A percentile compares a stretch with the other conserved stretches of the same genome.
Evolutionary conservation across 1,139 yeast species (phyloP).

Genomic region (Taphrina wiesneri): DNA sequence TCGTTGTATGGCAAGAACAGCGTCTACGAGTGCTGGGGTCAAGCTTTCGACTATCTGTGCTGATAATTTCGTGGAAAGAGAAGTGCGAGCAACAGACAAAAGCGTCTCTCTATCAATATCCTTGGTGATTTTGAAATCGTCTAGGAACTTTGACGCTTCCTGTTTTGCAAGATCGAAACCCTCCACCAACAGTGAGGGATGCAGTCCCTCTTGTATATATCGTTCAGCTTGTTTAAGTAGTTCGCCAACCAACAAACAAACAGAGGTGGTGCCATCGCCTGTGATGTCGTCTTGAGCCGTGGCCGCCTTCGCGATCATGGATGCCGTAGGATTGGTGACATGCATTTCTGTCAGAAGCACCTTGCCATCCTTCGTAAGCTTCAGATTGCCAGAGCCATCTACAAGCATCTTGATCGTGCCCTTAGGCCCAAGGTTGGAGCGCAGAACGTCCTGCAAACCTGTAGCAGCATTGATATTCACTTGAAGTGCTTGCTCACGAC

Average conservation of each 20-base stretch:
- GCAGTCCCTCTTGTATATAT: constrained; percentile 88
- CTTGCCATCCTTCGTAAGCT: constrained; percentile 95
- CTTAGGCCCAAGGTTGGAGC: constrained; percentile 92
- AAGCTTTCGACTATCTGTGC: constrained; percentile 73
- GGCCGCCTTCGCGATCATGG: constrained; percentile 86
- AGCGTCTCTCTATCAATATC: constrained; percentile 78
- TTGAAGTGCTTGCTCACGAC: constrained; percentile 87
- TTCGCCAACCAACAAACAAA: constrained; percentile 91
- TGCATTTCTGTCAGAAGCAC: constrained; percentile 95
- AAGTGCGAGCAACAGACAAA: constrained; percentile 86
- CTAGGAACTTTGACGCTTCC: constrained; percentile 65
- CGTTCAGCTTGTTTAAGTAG: constrained; percentile 92
- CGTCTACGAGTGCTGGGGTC: constrained; percentile 94
- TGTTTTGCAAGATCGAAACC: constrained; percentile 91
- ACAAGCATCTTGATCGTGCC: constrained; percentile 95
- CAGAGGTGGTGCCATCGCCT: constrained; percentile 99
- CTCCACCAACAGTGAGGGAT: constrained; percentile 90
- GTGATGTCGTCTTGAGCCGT: constrained; percentile 98
- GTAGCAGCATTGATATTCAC: constrained; percentile 96
- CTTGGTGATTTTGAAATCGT: constrained; percentile 54
- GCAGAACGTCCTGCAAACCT: constrained; percentile 88
- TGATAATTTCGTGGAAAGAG: constrained; percentile 82
- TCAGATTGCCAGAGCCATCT: constrained; percentile 94
- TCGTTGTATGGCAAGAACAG: constrained; percentile 74
- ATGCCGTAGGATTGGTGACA: constrained; percentile 99